Conservation (phyloP, 202 grass and related monocot species). For the Elaeis oleifera region DNA sequence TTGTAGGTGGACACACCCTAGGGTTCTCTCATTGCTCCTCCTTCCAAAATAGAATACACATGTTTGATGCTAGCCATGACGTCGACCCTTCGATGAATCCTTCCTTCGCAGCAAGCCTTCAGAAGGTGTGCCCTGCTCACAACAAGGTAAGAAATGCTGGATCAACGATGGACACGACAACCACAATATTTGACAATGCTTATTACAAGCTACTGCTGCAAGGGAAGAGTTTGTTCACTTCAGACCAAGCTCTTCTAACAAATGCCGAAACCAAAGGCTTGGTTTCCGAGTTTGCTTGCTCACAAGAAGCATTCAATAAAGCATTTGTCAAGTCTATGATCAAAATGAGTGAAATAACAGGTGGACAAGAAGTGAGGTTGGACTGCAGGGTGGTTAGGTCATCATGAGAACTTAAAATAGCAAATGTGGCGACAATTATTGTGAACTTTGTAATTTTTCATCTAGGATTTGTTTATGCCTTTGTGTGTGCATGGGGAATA, state of each 20-base stretch:
- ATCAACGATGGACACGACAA: conserved; percentile 44
- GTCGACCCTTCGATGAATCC: conserved; percentile 47
- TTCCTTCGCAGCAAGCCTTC: conserved; percentile 60
- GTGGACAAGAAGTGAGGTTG: conserved; percentile 50
- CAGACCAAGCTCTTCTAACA: conserved; percentile 55
- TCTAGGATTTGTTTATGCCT: no score
- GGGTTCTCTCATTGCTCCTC: conserved; percentile 91
- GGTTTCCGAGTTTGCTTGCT: conserved; percentile 39
- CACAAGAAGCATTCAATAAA: conserved; percentile 40
- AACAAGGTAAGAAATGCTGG: conserved; percentile 49
- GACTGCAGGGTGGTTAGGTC: conserved; percentile 46
- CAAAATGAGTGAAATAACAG: conserved; percentile 46
- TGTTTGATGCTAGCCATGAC: conserved; percentile 14
- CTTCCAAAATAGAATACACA: conserved; percentile 65
- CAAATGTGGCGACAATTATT: no score
- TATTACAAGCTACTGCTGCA: conserved; percentile 61
- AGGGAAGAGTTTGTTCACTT: conserved; percentile 48
- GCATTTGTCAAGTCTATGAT: conserved; percentile 63
- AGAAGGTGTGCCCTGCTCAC: conserved; percentile 52
- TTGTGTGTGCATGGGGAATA: no score
- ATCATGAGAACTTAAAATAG: no score
- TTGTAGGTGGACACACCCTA: conserved; percentile 65
- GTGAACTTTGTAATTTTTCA: no score
- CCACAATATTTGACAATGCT: conserved; percentile 48
- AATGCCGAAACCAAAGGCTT: conserved; percentile 45